phyloP scores from a whole-genome alignment of 257 asterid genomes.

The Mentha longifolia region DNA sequence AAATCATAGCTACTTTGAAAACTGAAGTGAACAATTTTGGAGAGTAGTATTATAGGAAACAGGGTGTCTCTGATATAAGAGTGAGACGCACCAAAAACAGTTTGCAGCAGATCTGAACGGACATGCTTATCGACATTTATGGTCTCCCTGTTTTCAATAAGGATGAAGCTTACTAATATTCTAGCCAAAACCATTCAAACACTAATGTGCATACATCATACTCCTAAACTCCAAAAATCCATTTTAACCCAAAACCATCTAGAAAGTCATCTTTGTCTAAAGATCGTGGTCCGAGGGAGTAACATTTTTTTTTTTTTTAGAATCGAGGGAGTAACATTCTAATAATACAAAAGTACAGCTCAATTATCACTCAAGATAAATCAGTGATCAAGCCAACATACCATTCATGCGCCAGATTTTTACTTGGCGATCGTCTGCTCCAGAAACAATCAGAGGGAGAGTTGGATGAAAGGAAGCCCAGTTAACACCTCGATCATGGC shows the following conservation, averaged over 20 bases:
- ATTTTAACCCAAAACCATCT: too few species aligned
- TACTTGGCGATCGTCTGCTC: conserved; percentile 99
- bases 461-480: conserved; percentile 99
- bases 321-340: background rate
- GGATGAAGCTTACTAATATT: background rate
- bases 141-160: conserved; percentile 1
- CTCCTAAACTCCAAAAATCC: background rate
- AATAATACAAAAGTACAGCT: conserved; percentile 1
- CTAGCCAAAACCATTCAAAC: conserved; percentile 1
- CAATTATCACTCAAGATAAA: background rate
- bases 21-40: conserved; percentile 11
- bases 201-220: conserved; percentile 5
- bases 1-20: background rate
- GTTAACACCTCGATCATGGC: conserved; percentile 97
- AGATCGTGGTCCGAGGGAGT: too few species aligned
- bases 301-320: too few species aligned
- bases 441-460: conserved; percentile 95
- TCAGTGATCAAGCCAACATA: conserved; percentile 38
- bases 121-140: background rate
- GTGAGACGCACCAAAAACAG: conserved; percentile 10
- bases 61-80: background rate
- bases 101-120: background rate
- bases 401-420: conserved; percentile 99
- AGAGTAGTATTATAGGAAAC: conserved; percentile 2
- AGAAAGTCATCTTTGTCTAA: too few species aligned